phyloP scores from a whole-genome alignment of 1,139 yeast genomes.

The Kodamaea derodonti region DNA sequence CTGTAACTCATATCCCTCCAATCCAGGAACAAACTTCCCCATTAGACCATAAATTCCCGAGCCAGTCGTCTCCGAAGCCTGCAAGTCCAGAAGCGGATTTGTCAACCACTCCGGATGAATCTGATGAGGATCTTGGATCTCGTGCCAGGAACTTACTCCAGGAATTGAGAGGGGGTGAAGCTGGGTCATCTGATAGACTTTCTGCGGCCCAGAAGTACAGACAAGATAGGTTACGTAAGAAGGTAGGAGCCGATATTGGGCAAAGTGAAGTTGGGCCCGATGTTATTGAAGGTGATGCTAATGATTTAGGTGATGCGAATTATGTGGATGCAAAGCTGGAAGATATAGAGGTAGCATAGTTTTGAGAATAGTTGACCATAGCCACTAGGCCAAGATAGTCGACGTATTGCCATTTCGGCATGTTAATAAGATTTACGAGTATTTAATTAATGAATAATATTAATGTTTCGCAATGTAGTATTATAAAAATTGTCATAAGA shows the following conservation, averaged over 20 bases:
- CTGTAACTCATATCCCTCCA: background rate
- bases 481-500: no score
- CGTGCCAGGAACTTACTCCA: constrained; percentile 59
- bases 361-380: no score
- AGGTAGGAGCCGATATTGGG: constrained; percentile 4
- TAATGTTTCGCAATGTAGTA: no score
- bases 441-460: no score
- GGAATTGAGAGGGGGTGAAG: constrained; percentile 42
- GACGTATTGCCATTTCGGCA: no score
- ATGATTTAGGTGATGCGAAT: background rate
- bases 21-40: constrained; percentile 2
- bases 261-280: background rate
- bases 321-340: background rate
- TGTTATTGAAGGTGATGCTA: background rate
- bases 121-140: constrained; percentile 46
- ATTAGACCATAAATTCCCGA: constrained; percentile 2
- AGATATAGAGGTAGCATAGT: no score
- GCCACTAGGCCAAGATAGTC: no score
- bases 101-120: background rate
- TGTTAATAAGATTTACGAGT: no score
- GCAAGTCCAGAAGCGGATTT: background rate
- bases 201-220: constrained; percentile 38
- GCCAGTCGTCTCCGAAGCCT: background rate
- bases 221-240: constrained; percentile 28
- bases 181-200: constrained; percentile 11